Evolutionary conservation across 1,139 yeast species (phyloP).

Genomic region (Zygosaccharomyces pseudobailii): DNA sequence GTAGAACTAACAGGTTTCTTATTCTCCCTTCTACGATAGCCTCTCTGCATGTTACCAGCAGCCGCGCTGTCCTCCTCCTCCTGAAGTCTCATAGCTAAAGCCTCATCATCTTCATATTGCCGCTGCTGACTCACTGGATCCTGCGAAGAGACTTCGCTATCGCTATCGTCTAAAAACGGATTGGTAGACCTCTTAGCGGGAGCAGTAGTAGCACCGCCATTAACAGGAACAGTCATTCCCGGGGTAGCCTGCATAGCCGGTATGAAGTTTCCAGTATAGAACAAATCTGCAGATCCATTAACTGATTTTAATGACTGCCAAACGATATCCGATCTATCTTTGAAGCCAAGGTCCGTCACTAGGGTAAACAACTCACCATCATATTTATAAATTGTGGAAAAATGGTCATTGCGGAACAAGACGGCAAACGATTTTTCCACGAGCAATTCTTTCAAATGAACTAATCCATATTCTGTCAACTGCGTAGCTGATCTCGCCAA

Average conservation of each 20-base stretch:
- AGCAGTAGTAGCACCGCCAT: background rate
- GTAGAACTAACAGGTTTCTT: slow-evolving; percentile 2
- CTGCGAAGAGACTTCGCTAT: slow-evolving; percentile 4
- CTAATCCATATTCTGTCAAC: slow-evolving; percentile 60
- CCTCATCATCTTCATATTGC: slow-evolving; percentile 24
- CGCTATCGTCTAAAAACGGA: slow-evolving; percentile 15
- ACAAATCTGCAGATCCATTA: slow-evolving; percentile 61
- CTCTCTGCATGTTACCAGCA: slow-evolving; percentile 12
- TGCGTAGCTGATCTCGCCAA: slow-evolving; percentile 56
- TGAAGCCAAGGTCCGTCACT: slow-evolving; percentile 70
- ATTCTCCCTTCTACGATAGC: slow-evolving; percentile 7
- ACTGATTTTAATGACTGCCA: slow-evolving; percentile 75
- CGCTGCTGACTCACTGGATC: slow-evolving; percentile 2
- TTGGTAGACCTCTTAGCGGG: slow-evolving; percentile 3
- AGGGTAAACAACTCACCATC: slow-evolving; percentile 51
- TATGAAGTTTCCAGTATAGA: slow-evolving; percentile 57
- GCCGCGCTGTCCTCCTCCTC: slow-evolving; percentile 28
- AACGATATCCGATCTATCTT: slow-evolving; percentile 45
- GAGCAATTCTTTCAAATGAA: slow-evolving; percentile 39
- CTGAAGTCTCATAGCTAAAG: slow-evolving; percentile 29
- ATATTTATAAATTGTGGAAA: slow-evolving; percentile 60
- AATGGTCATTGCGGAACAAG: slow-evolving; percentile 82
- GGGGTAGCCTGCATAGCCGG: slow-evolving; percentile 31
- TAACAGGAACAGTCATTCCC: slow-evolving; percentile 8
- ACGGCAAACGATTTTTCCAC: slow-evolving; percentile 51